Conservation (phyloP, 169 alveolate genomes). For the Babesia bovis region DNA sequence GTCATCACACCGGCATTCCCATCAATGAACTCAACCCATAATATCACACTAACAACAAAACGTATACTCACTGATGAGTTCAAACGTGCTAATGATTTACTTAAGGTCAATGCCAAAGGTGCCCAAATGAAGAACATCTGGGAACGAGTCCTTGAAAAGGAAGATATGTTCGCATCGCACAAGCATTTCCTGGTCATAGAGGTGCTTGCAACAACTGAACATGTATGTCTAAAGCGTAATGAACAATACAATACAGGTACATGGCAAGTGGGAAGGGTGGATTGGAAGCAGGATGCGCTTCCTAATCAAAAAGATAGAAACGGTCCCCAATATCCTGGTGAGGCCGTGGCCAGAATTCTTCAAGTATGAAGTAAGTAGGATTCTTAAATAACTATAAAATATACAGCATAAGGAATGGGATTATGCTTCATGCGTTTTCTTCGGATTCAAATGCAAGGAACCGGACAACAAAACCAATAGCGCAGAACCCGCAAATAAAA, state of each 20-base stretch:
- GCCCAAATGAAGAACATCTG: slow-evolving; percentile 58
- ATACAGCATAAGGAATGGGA: slow-evolving; percentile 58
- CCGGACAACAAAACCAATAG: neutral
- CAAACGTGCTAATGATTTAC: slow-evolving; percentile 73
- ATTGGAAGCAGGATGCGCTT: slow-evolving; percentile 81
- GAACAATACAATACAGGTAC: slow-evolving; percentile 29
- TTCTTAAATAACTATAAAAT: neutral
- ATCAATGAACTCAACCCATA: slow-evolving; percentile 94
- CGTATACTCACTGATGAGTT: slow-evolving; percentile 91
- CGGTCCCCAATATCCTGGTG: slow-evolving; percentile 73
- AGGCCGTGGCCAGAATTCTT: slow-evolving; percentile 80
- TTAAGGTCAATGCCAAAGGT: slow-evolving; percentile 30
- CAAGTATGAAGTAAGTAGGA: slow-evolving; percentile 47
- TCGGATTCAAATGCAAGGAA: slow-evolving; percentile 52
- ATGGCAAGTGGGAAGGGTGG: slow-evolving; percentile 84
- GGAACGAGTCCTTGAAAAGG: slow-evolving; percentile 75
- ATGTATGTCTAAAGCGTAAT: slow-evolving; percentile 40
- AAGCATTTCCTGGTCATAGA: slow-evolving; percentile 81
- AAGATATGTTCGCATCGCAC: slow-evolving; percentile 74
- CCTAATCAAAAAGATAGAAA: slow-evolving; percentile 78
- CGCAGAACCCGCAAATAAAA: slow-evolving; percentile 16
- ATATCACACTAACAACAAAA: slow-evolving; percentile 91
- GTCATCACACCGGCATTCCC: slow-evolving; percentile 98
- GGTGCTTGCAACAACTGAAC: slow-evolving; percentile 76
- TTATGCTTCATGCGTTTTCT: slow-evolving; percentile 65